These are phyloP conservation scores for Tolypocladium ophioglossoides DNA, from an alignment of 2,329 filamentous ascomycete species.

Conservation along the genomic window DNA sequence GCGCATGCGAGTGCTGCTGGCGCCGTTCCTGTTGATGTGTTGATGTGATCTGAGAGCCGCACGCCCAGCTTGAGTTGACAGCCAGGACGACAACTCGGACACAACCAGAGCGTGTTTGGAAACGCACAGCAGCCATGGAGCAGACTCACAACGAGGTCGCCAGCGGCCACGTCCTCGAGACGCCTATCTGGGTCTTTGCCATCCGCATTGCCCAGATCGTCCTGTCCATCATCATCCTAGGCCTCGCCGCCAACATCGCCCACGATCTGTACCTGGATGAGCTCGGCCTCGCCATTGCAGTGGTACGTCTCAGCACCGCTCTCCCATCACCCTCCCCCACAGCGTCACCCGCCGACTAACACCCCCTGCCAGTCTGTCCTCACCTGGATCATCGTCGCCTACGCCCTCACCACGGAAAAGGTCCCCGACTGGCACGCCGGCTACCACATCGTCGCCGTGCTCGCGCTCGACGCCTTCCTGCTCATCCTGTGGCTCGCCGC, in stretches of 20 bases:
- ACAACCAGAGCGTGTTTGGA: background rate
- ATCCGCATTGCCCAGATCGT: constrained; percentile 30
- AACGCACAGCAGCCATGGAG: constrained; percentile 6
- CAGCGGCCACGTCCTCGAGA: constrained; percentile 22
- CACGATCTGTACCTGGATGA: constrained; percentile 27
- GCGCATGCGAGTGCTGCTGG: no score
- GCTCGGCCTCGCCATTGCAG: constrained; percentile 28
- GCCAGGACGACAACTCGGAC: background rate
- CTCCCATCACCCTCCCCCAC: no score
- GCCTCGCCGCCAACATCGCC: constrained; percentile 29
- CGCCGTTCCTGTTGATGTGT: no score
- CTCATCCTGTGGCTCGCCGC: constrained; percentile 36
- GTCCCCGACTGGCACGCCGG: constrained; percentile 18
- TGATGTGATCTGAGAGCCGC: background rate
- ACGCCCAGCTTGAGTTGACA: background rate
- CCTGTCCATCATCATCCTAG: constrained; percentile 31
- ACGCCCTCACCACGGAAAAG: constrained; percentile 31
- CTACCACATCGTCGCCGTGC: constrained; percentile 34
- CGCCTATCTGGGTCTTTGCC: constrained; percentile 32
- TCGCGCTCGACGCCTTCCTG: constrained; percentile 32
- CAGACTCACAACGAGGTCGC: constrained; percentile 7
- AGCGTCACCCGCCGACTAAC: background rate
- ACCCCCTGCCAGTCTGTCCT: constrained; percentile 25
- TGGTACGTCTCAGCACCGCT: constrained; percentile 19
- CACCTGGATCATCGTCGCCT: constrained; percentile 33